Evolutionary conservation across 2,329 filamentous ascomycete species (phyloP).

Genomic region (Xylariaceae sp.): DNA sequence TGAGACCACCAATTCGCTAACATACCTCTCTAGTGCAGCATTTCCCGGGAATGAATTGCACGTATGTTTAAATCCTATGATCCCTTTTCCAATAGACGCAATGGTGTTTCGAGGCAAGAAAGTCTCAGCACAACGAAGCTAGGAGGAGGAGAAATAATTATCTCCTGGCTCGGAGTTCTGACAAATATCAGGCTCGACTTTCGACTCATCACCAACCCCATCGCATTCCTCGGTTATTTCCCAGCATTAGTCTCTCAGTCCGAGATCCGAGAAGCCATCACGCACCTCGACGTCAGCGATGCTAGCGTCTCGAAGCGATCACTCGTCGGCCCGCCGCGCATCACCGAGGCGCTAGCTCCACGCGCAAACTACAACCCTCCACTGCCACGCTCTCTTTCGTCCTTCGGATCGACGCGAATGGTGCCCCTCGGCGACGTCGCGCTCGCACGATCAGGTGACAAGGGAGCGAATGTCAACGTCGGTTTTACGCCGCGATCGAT

Average conservation of each 20-base stretch:
- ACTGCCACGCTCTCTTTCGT: slow-evolving; percentile 16
- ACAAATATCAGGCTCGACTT: no score
- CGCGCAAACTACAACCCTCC: slow-evolving; percentile 23
- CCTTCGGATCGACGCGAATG: slow-evolving; percentile 38
- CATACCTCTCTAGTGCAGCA: no score
- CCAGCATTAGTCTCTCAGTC: slow-evolving; percentile 32
- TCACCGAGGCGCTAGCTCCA: slow-evolving; percentile 24
- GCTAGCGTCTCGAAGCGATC: slow-evolving; percentile 4
- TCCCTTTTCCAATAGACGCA: no score
- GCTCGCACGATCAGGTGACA: slow-evolving; percentile 24
- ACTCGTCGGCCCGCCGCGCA: slow-evolving; percentile 21
- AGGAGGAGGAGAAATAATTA: no score
- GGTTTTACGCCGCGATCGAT: slow-evolving; percentile 39
- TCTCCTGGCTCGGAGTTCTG: no score
- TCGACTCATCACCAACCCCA: no score
- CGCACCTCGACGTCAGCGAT: slow-evolving; percentile 8
- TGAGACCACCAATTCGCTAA: background rate
- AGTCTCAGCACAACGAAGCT: no score
- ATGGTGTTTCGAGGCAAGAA: no score
- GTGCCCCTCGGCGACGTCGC: slow-evolving; percentile 31
- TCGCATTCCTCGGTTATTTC: slow-evolving; percentile 30
- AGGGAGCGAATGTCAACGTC: slow-evolving; percentile 26
- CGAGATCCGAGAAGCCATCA: slow-evolving; percentile 21
- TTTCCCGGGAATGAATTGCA: slow-evolving; percentile 41
- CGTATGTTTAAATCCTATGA: no score